A percentile compares a stretch with the other conserved stretches of the same genome.
These are phyloP conservation scores for Carallia pectinifolia DNA, from an alignment of 345 rosid species.

Conservation along the genomic window DNA sequence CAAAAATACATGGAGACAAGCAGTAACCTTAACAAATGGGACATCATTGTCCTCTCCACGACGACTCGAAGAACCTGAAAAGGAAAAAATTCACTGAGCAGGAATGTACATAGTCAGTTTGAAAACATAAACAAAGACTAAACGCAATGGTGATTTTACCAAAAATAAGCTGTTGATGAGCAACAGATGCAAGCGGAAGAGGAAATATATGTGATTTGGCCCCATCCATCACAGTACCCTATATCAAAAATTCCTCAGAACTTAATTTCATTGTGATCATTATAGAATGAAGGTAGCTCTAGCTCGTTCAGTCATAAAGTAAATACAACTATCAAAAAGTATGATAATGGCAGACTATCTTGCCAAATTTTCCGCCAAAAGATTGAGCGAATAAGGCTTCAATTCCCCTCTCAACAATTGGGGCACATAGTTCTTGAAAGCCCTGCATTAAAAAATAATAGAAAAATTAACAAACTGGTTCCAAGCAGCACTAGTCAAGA, in stretches of 20 bases:
- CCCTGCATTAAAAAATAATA: constrained; percentile 42
- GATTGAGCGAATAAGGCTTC: constrained; percentile 46
- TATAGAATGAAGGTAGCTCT: no score
- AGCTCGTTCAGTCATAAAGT: background rate
- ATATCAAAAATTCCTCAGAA: constrained; percentile 26
- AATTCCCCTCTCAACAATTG: constrained; percentile 49
- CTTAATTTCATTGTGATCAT: no score
- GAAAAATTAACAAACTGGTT: background rate
- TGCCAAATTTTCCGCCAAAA: constrained; percentile 63
- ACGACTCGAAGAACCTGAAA: constrained; percentile 58
- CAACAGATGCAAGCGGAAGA: constrained; percentile 73
- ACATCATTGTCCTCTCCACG: constrained; percentile 37
- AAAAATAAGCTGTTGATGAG: constrained; percentile 73
- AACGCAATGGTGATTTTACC: constrained; percentile 39
- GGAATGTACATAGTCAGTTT: background rate
- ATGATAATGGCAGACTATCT: constrained; percentile 14
- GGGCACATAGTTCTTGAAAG: constrained; percentile 73
- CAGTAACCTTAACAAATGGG: constrained; percentile 60
- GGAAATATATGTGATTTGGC: constrained; percentile 80
- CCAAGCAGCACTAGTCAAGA: background rate
- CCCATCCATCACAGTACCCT: constrained; percentile 62
- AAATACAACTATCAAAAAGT: background rate
- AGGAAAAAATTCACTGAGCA: constrained; percentile 17
- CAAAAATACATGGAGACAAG: background rate
- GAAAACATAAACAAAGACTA: constrained; percentile 7